Evolutionary conservation across 2,329 filamentous ascomycete genomes (phyloP).

Genomic region (Cytospora leucostoma): DNA sequence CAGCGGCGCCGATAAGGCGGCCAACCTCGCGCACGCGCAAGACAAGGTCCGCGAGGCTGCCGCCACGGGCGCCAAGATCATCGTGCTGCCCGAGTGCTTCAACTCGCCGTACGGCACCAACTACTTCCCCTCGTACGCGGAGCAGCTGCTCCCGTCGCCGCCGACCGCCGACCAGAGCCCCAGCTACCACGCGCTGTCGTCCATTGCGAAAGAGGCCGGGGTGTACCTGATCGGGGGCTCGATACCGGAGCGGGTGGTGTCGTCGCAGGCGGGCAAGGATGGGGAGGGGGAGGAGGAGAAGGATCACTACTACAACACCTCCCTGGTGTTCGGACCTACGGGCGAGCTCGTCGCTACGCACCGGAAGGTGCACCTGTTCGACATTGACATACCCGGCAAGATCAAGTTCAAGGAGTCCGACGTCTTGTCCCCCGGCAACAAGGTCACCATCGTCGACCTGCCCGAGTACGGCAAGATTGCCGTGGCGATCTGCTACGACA

Average conservation of each 20-base stretch:
- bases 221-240: constrained; percentile 88
- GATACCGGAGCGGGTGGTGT: constrained; percentile 75
- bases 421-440: constrained; percentile 81
- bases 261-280: constrained; percentile 23
- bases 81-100: constrained; percentile 97
- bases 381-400: constrained; percentile 95
- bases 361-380: constrained; percentile 94
- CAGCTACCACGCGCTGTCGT: constrained; percentile 80
- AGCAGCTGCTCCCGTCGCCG: constrained; percentile 77
- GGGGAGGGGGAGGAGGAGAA: constrained; percentile 37
- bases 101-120: constrained; percentile 94
- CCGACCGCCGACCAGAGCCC: constrained; percentile 71
- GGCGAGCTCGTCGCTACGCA: constrained; percentile 84
- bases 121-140: constrained; percentile 90
- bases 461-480: constrained; percentile 86
- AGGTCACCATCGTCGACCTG: constrained; percentile 81
- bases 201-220: constrained; percentile 75
- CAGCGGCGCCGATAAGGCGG: constrained; percentile 77
- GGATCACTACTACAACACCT: constrained; percentile 85
- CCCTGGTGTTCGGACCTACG: constrained; percentile 75
- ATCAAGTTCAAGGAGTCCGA: constrained; percentile 91
- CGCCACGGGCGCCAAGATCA: constrained; percentile 72
- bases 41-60: constrained; percentile 82
- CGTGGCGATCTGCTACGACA: constrained; percentile 95
- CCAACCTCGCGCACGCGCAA: constrained; percentile 80